These are phyloP conservation scores for Penicillium psychrofluorescens DNA, from an alignment of 495 filamentous ascomycete species.

Conservation along the genomic window DNA sequence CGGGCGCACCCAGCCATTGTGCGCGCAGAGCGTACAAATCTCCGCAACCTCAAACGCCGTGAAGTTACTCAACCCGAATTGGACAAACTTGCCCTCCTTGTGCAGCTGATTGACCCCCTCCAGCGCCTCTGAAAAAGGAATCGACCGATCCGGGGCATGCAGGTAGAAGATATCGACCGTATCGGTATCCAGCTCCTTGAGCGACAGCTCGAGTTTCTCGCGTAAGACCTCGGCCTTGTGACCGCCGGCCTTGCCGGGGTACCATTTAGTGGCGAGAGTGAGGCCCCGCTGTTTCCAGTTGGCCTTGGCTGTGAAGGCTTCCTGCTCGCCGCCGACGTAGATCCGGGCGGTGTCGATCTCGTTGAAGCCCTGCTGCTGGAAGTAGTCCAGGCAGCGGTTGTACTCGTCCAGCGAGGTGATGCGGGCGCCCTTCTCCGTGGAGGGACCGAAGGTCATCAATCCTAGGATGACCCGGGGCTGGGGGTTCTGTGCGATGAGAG, in stretches of 20 bases:
- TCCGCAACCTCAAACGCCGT: slow-evolving; percentile 90
- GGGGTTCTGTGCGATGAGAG: slow-evolving; percentile 45
- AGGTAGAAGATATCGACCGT: slow-evolving; percentile 84
- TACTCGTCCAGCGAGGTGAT: slow-evolving; percentile 63
- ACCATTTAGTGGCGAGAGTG: slow-evolving; percentile 78
- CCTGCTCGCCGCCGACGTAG: slow-evolving; percentile 70
- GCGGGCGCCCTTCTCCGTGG: slow-evolving; percentile 50
- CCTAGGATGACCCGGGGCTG: slow-evolving; percentile 52
- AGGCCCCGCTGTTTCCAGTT: slow-evolving; percentile 78
- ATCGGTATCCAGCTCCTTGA: slow-evolving; percentile 68
- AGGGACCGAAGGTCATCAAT: slow-evolving; percentile 54
- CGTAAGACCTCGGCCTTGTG: slow-evolving; percentile 57
- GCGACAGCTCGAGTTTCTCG: slow-evolving; percentile 52
- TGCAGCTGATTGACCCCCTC: slow-evolving; percentile 71
- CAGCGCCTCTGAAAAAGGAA: slow-evolving; percentile 75
- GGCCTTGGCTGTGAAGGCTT: slow-evolving; percentile 70
- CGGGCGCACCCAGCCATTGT: slow-evolving; percentile 62
- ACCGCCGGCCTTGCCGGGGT: slow-evolving; percentile 49
- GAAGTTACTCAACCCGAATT: slow-evolving; percentile 76
- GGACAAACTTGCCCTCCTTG: slow-evolving; percentile 80
- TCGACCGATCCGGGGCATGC: slow-evolving; percentile 73
- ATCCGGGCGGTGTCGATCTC: slow-evolving; percentile 74
- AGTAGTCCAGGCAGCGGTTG: slow-evolving; percentile 56
- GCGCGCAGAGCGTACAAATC: slow-evolving; percentile 72
- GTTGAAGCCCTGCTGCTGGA: slow-evolving; percentile 67